phyloP scores from a whole-genome alignment of 148 eudicot genomes.

The Agrostemma githago region DNA sequence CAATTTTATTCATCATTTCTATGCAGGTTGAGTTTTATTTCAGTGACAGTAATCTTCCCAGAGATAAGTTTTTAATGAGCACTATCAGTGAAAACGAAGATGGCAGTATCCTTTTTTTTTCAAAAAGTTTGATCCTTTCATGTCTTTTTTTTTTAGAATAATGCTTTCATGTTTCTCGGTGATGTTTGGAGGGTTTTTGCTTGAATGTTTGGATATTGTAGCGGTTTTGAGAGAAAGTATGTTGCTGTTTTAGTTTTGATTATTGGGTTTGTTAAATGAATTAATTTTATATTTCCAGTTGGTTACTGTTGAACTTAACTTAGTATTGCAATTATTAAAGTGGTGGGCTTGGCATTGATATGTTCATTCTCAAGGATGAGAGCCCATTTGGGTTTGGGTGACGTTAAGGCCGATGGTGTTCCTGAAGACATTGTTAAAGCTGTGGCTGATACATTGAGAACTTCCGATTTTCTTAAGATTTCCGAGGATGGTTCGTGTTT shows the following conservation, averaged over 20 bases:
- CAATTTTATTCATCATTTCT: background rate
- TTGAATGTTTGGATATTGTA: too few species aligned
- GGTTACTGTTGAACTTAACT: constrained; percentile 42
- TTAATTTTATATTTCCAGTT: background rate
- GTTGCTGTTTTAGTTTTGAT: background rate
- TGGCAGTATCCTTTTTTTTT: constrained; percentile 72
- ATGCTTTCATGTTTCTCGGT: background rate
- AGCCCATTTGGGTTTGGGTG: constrained; percentile 61
- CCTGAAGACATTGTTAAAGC: constrained; percentile 65
- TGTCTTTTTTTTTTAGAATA: too few species aligned
- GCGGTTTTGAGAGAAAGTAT: background rate
- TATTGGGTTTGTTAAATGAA: background rate
- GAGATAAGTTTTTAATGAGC: constrained; percentile 56
- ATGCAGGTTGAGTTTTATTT: constrained; percentile 87
- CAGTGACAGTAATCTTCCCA: constrained; percentile 89
- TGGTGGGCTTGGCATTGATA: constrained; percentile 86
- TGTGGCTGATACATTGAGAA: constrained; percentile 66
- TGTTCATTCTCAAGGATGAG: constrained; percentile 88
- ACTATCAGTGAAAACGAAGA: constrained; percentile 68
- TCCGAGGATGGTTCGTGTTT: constrained; percentile 74
- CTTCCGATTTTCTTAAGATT: constrained; percentile 60
- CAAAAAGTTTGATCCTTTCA: too few species aligned
- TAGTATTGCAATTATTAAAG: constrained; percentile 30
- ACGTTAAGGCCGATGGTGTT: constrained; percentile 61
- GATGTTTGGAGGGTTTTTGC: background rate